Evolutionary conservation across 192 early-diverging fungal genomes (phyloP).

Genomic region (Chytriomyces sp.): DNA sequence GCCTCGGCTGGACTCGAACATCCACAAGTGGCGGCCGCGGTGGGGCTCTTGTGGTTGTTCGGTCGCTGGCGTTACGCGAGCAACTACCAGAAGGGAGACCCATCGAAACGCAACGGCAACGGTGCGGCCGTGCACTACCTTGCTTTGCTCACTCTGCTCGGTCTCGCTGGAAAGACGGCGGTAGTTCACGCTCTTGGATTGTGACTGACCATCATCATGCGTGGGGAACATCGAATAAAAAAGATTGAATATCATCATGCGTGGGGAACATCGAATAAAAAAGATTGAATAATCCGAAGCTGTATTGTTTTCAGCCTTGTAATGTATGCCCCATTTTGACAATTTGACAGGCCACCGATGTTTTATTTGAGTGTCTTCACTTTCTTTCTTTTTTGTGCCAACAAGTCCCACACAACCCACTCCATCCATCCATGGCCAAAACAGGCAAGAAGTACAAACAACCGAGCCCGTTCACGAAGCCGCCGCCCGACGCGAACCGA

Average conservation of each 20-base stretch:
- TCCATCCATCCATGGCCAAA: neutral
- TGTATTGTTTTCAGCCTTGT: too few relatives aligned
- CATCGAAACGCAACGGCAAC: conserved; percentile 55
- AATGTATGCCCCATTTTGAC: neutral
- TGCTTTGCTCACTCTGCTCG: neutral
- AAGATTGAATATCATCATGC: too few relatives aligned
- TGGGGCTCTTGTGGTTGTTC: conserved; percentile 54
- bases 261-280: too few relatives aligned
- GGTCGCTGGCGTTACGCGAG: conserved; percentile 59
- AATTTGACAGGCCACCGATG: neutral
- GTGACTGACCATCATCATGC: too few relatives aligned
- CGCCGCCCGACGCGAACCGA: neutral
- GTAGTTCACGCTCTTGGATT: too few relatives aligned
- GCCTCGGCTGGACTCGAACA: conserved; percentile 55
- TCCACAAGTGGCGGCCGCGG: conserved; percentile 55
- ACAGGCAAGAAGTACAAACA: conserved; percentile 27
- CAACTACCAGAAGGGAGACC: conserved; percentile 63
- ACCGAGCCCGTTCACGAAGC: neutral
- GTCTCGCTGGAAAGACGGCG: neutral
- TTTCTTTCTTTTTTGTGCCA: conserved; percentile 4
- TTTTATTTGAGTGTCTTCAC: neutral
- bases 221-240: too few relatives aligned
- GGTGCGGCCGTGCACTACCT: conserved; percentile 9
- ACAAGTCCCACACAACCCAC: neutral
- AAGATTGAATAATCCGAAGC: too few relatives aligned